Conservation (phyloP, 257 asterid genomes). For the Primulina huaijiensis region DNA sequence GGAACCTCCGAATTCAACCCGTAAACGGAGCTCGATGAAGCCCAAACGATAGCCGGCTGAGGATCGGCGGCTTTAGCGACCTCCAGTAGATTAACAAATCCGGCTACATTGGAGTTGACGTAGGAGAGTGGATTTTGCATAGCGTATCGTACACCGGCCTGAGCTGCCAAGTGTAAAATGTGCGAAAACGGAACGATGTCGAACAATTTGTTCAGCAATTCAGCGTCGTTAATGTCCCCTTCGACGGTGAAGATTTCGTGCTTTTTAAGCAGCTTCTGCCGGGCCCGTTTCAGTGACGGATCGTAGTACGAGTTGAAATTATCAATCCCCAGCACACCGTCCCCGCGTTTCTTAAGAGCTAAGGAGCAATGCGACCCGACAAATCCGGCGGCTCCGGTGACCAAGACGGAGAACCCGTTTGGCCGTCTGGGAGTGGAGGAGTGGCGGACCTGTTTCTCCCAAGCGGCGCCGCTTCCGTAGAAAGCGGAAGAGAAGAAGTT, state of each 20-base stretch:
- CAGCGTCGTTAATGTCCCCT: conserved; percentile 68
- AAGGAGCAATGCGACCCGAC: conserved; percentile 86
- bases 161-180: conserved; percentile 84
- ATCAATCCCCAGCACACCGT: conserved; percentile 83
- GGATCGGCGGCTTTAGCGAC: conserved; percentile 77
- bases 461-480: conserved; percentile 64
- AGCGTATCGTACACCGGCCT: conserved; percentile 98
- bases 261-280: conserved; percentile 45
- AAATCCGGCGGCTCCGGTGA: conserved; percentile 92
- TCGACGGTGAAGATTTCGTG: conserved; percentile 64
- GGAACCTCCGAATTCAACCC: conserved; percentile 77
- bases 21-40: conserved; percentile 81
- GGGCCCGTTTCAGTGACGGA: conserved; percentile 61
- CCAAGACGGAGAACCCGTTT: conserved; percentile 74
- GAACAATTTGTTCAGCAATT: conserved; percentile 54
- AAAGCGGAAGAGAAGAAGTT: conserved; percentile 65
- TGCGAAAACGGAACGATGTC: conserved; percentile 82
- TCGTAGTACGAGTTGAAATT: conserved; percentile 90
- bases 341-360: conserved; percentile 80
- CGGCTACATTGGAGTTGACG: conserved; percentile 68
- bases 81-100: conserved; percentile 76
- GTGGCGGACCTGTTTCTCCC: conserved; percentile 82
- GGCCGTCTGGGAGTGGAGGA: conserved; percentile 84
- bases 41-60: conserved; percentile 96
- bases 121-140: conserved; percentile 88